Conservation (phyloP, 2,329 filamentous ascomycete genomes). For the Alternaria arbusti region DNA sequence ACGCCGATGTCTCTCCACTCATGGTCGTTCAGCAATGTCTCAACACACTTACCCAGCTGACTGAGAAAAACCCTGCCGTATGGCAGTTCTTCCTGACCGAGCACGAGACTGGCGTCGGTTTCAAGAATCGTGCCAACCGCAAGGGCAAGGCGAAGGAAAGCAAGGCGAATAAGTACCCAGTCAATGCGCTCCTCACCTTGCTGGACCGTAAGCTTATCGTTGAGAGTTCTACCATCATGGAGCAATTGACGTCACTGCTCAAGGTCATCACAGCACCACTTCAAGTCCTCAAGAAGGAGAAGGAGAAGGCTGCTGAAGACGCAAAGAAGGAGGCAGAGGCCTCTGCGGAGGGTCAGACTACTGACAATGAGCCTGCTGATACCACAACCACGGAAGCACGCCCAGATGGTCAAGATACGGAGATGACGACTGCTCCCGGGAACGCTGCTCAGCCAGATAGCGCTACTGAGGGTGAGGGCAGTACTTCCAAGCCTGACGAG, state of each 20-base stretch:
- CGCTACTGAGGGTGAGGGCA: slow-evolving; percentile 26
- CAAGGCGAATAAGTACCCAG: slow-evolving; percentile 83
- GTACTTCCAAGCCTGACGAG: slow-evolving; percentile 45
- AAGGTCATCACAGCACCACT: slow-evolving; percentile 89
- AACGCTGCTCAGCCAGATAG: slow-evolving; percentile 45
- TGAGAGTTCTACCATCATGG: slow-evolving; percentile 97
- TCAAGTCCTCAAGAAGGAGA: slow-evolving; percentile 82
- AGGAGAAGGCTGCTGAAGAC: slow-evolving; percentile 66
- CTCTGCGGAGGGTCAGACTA: slow-evolving; percentile 25
- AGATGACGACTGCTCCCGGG: slow-evolving; percentile 43
- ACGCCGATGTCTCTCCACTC: slow-evolving; percentile 88
- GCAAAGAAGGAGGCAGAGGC: slow-evolving; percentile 41
- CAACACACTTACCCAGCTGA: slow-evolving; percentile 81
- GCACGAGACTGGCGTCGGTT: slow-evolving; percentile 78
- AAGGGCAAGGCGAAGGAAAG: slow-evolving; percentile 90
- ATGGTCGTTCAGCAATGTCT: slow-evolving; percentile 97
- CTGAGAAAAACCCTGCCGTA: slow-evolving; percentile 83
- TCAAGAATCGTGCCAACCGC: slow-evolving; percentile 77
- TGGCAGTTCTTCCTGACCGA: slow-evolving; percentile 93
- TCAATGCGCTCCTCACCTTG: slow-evolving; percentile 87
- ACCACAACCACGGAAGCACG: slow-evolving; percentile 15
- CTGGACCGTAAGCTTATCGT: slow-evolving; percentile 95
- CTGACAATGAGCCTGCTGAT: slow-evolving; percentile 25
- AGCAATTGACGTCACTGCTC: slow-evolving; percentile 83
- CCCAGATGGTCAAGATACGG: slow-evolving; percentile 29